phyloP scores from a whole-genome alignment of 257 asterid genomes.

The Scutellaria baicalensis region DNA sequence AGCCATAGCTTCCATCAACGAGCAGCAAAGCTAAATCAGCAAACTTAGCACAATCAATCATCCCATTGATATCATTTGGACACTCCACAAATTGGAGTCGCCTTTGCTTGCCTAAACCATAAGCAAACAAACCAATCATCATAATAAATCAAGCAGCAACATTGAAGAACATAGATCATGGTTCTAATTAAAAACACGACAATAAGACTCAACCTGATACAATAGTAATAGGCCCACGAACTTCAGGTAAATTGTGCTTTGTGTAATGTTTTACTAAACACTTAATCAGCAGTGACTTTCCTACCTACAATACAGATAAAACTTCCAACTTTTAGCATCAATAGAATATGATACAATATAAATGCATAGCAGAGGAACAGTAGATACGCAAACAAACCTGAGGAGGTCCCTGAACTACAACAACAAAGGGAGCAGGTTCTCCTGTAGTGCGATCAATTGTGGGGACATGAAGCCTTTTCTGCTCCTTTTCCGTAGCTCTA shows the following conservation, averaged over 20 bases:
- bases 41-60: constrained; percentile 95
- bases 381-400: constrained; percentile 40
- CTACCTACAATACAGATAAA: constrained; percentile 47
- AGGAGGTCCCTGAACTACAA: constrained; percentile 97
- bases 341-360: background rate
- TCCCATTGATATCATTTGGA: constrained; percentile 96
- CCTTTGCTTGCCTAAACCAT: constrained; percentile 72
- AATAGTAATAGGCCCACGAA: constrained; percentile 86
- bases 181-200: background rate
- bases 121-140: constrained; percentile 12
- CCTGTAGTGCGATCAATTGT: constrained; percentile 64
- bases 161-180: background rate
- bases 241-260: constrained; percentile 91
- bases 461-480: constrained; percentile 86
- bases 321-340: constrained; percentile 13
- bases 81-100: constrained; percentile 96
- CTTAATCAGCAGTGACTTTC: constrained; percentile 89
- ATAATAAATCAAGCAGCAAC: background rate
- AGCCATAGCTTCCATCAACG: constrained; percentile 97
- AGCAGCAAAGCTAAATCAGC: constrained; percentile 95
- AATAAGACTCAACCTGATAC: constrained; percentile 63
- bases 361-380: background rate
- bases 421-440: constrained; percentile 90
- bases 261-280: constrained; percentile 82
- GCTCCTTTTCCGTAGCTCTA: constrained; percentile 87